Base-by-base conservation (phyloP, 768 basidiomycete genomes). In the Mycena albidolilacea region DNA sequence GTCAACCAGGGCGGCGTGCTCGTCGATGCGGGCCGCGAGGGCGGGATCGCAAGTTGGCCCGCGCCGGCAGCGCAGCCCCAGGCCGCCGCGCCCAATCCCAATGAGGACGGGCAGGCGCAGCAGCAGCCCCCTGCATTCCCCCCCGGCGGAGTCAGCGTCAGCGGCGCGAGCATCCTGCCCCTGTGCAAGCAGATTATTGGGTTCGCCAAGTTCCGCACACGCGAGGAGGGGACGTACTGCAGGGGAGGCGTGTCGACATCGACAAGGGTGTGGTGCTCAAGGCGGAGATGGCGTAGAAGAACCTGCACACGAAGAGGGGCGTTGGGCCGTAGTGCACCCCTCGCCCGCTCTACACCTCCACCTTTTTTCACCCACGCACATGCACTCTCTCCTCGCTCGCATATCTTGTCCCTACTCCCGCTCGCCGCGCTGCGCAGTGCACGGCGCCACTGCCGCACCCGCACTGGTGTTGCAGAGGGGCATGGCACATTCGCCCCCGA, bases 221-320 rank as follows among this genome's bases (percentile, higher is more conserved):
- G 96, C 35, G 90, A 92, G 58, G 95, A 97, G 77, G 95, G 48
- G 97, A 99, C 78, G 87, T 91, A 7, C 85, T 99, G 7, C 96
- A 97, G 80, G 97, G 97, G 7, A 88, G 93, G 65, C 89, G 95
- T 67, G 95, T 99, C 44, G 98, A 99, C 78, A 90, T 94, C 41
- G 95, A 98, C 82, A 96, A 96, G 78, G 96, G 96, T 14, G 92
- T 95, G 0, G 93, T 97, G 3, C 82, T 99, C 48, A 99, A 98
- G 82, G 98, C 97, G 23, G 98, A 99, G 84, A 98, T 99, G 97
- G 98, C 98, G 21, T 99, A 99, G 90, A 99, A 99, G 89, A 99
- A 99, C 79, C 83, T 99, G 48, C 97, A 99, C 79, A 97, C 97
- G 21, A 98, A 97, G 85, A 87, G 95, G 46, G 94, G 94, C 3